Evolutionary conservation across 495 filamentous ascomycete species (phyloP).

Genomic region (Aspergillus haitiensis): DNA sequence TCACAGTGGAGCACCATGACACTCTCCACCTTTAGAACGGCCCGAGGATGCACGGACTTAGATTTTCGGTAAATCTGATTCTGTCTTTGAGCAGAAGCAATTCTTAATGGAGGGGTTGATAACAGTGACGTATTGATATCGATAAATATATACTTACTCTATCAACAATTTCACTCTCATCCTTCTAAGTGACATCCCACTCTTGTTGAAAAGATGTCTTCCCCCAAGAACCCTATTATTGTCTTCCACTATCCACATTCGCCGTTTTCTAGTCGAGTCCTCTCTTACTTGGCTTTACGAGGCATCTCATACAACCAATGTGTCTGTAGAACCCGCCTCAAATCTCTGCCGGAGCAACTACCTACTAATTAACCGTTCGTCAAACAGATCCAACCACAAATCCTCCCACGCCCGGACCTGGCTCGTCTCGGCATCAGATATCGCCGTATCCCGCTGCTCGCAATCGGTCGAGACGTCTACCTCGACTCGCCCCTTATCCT

Average conservation of each 20-base stretch:
- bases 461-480: slow-evolving; percentile 57
- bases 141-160: too few relatives aligned
- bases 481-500: slow-evolving; percentile 62
- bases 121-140: too few relatives aligned
- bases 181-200: too few relatives aligned
- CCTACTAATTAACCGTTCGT: neutral
- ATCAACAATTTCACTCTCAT: too few relatives aligned
- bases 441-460: slow-evolving; percentile 64
- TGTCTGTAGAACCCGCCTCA: neutral
- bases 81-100: too few relatives aligned
- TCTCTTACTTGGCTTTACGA: slow-evolving; percentile 23
- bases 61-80: too few relatives aligned
- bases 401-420: slow-evolving; percentile 60
- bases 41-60: too few relatives aligned
- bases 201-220: neutral
- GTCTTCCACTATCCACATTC: slow-evolving; percentile 11
- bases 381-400: slow-evolving; percentile 54
- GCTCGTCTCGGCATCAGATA: slow-evolving; percentile 56
- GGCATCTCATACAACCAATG: slow-evolving; percentile 16
- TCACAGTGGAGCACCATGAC: too few relatives aligned
- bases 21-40: too few relatives aligned
- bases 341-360: neutral
- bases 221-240: neutral
- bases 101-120: too few relatives aligned
- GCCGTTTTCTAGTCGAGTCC: slow-evolving; percentile 7